Evolutionary conservation across 140 eudicot genomes (phyloP).

Genomic region (Bidens hawaiensis): DNA sequence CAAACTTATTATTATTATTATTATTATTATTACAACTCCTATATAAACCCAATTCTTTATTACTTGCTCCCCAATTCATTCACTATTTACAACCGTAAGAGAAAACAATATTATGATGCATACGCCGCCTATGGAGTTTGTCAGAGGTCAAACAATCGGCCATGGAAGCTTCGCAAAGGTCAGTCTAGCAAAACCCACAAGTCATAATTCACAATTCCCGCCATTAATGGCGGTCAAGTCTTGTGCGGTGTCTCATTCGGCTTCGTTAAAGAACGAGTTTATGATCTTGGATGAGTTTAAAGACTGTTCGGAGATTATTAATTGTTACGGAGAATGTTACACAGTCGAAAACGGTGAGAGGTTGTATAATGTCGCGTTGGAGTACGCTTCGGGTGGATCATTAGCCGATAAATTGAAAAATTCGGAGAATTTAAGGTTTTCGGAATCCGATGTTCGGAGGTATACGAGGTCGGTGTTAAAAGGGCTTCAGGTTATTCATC

Average conservation of each 20-base stretch:
- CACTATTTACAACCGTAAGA: background rate
- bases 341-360: conserved; percentile 50
- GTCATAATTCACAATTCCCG: conserved; percentile 19
- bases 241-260: conserved; percentile 39
- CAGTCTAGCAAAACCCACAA: conserved; percentile 50
- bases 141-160: conserved; percentile 65
- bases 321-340: conserved; percentile 45
- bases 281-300: conserved; percentile 36
- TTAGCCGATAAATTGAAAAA: conserved; percentile 41
- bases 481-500: conserved; percentile 56
- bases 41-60: background rate
- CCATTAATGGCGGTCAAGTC: conserved; percentile 66
- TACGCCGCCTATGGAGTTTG: conserved; percentile 69
- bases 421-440: conserved; percentile 29
- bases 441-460: conserved; percentile 48
- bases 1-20: too few relatives aligned
- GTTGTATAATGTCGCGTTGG: conserved; percentile 61
- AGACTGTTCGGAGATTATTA: conserved; percentile 44
- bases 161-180: conserved; percentile 84
- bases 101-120: background rate
- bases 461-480: conserved; percentile 44
- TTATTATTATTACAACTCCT: background rate
- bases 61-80: conserved; percentile 7
- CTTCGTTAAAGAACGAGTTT: conserved; percentile 50
- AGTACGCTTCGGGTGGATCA: conserved; percentile 69